These are phyloP conservation scores for Podospora australis DNA, from an alignment of 495 filamentous ascomycete species.

Conservation along the genomic window DNA sequence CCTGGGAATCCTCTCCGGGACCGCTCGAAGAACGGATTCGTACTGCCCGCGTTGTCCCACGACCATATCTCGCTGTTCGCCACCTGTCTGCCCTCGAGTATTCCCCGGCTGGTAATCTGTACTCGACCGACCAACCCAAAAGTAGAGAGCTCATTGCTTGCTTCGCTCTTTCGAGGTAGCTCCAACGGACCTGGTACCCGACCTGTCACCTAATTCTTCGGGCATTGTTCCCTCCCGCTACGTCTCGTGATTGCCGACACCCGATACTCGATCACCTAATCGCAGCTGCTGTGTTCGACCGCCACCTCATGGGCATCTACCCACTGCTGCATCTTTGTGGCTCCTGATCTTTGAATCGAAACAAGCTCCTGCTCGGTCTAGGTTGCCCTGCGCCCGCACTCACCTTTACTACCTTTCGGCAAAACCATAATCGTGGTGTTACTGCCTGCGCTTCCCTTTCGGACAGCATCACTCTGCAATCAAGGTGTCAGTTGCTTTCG, in stretches of 20 bases:
- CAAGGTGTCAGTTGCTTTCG: too few species aligned
- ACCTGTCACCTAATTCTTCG: too few species aligned
- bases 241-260: background rate
- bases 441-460: background rate
- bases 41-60: slow-evolving; percentile 12
- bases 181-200: background rate
- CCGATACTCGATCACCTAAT: background rate
- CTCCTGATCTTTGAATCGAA: slow-evolving; percentile 1
- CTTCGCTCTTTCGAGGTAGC: background rate
- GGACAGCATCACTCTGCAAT: too few species aligned
- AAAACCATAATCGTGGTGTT: too few species aligned
- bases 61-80: slow-evolving; percentile 16
- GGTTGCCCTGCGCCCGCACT: background rate
- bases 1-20: background rate
- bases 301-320: background rate
- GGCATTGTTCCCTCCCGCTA: background rate
- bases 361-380: background rate
- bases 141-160: background rate
- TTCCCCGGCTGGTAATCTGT: background rate
- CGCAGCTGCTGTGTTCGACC: slow-evolving; percentile 4
- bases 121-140: background rate
- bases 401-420: background rate
- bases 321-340: background rate
- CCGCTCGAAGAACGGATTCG: slow-evolving; percentile 2
- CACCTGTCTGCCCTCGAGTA: background rate